phyloP scores from a whole-genome alignment of 768 basidiomycete genomes.

The Agrocybe pediades region DNA sequence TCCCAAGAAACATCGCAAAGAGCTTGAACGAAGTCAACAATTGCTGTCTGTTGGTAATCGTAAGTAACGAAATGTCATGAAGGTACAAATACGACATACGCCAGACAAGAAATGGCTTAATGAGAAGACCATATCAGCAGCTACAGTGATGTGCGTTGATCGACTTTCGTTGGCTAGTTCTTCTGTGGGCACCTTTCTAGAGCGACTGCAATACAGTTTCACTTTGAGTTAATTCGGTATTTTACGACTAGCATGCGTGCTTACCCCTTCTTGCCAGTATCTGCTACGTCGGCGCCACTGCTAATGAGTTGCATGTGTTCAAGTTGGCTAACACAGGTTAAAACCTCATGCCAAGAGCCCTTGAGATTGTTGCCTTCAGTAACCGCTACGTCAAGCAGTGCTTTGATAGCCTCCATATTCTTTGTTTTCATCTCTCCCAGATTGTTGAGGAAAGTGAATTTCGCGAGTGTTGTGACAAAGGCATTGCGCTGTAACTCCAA shows the following conservation, averaged over 20 bases:
- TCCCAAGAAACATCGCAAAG: slow-evolving; percentile 98
- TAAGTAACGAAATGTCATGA: slow-evolving; percentile 8
- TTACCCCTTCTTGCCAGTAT: slow-evolving; percentile 80
- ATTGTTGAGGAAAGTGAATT: slow-evolving; percentile 98
- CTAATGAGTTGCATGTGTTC: slow-evolving; percentile 99
- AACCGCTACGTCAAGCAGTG: slow-evolving; percentile 91
- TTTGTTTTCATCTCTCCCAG: slow-evolving; percentile 98
- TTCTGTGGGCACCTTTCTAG: slow-evolving; percentile 77
- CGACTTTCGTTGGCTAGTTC: slow-evolving; percentile 96
- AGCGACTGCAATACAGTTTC: slow-evolving; percentile 33
- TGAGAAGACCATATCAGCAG: slow-evolving; percentile 99
- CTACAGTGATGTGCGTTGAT: slow-evolving; percentile 97
- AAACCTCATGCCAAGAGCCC: slow-evolving; percentile 93
- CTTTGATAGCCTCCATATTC: slow-evolving; percentile 99
- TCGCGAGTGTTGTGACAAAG: slow-evolving; percentile 93
- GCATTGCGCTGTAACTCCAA: slow-evolving; percentile 98
- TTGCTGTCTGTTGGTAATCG: slow-evolving; percentile 70
- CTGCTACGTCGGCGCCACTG: slow-evolving; percentile 83
- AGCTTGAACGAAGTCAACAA: slow-evolving; percentile 96
- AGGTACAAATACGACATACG: slow-evolving; percentile 50
- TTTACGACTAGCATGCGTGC: slow-evolving; percentile 22
- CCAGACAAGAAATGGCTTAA: slow-evolving; percentile 93
- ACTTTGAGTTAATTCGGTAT: neutral
- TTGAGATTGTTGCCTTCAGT: slow-evolving; percentile 97
- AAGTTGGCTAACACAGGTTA: slow-evolving; percentile 96